Evolutionary conservation across 2,329 filamentous ascomycete genomes (phyloP).

Genomic region (Venturia aucupariae): DNA sequence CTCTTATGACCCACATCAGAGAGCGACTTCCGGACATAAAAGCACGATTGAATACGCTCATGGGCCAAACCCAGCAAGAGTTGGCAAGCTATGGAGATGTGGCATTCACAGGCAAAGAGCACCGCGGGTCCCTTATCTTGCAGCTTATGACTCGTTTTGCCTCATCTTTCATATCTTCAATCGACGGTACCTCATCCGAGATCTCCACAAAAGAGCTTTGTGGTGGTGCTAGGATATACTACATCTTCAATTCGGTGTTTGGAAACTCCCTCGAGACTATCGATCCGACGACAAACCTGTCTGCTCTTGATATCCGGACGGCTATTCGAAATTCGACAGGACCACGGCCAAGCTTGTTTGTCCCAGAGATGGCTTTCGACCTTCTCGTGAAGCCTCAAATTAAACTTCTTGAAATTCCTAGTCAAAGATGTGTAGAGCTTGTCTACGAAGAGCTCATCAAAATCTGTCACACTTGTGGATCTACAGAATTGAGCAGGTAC

Average conservation of each 20-base stretch:
- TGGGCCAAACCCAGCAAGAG: slow-evolving; percentile 99
- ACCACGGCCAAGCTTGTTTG: slow-evolving; percentile 88
- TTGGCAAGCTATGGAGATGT: slow-evolving; percentile 96
- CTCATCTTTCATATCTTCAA: slow-evolving; percentile 94
- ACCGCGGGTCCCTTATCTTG: slow-evolving; percentile 86
- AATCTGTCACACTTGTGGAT: slow-evolving; percentile 97
- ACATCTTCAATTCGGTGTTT: slow-evolving; percentile 98
- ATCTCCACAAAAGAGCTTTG: slow-evolving; percentile 98
- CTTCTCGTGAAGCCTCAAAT: slow-evolving; percentile 97
- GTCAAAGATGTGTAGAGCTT: slow-evolving; percentile 91
- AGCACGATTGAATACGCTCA: slow-evolving; percentile 89
- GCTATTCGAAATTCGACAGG: slow-evolving; percentile 97
- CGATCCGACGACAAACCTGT: slow-evolving; percentile 90
- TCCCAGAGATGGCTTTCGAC: slow-evolving; percentile 95
- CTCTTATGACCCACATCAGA: slow-evolving; percentile 91
- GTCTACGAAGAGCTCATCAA: slow-evolving; percentile 99
- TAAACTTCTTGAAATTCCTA: slow-evolving; percentile 88
- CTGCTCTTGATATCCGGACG: slow-evolving; percentile 88
- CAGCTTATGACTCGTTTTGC: slow-evolving; percentile 98
- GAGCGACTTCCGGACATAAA: slow-evolving; percentile 97
- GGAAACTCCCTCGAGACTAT: slow-evolving; percentile 94
- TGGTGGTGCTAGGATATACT: slow-evolving; percentile 90
- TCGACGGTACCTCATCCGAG: slow-evolving; percentile 95
- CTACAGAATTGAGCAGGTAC: slow-evolving; percentile 83
- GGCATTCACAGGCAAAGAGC: slow-evolving; percentile 94